Conservation (phyloP, 352 stramenopile species). For the Hyphochytrium catenoides region DNA sequence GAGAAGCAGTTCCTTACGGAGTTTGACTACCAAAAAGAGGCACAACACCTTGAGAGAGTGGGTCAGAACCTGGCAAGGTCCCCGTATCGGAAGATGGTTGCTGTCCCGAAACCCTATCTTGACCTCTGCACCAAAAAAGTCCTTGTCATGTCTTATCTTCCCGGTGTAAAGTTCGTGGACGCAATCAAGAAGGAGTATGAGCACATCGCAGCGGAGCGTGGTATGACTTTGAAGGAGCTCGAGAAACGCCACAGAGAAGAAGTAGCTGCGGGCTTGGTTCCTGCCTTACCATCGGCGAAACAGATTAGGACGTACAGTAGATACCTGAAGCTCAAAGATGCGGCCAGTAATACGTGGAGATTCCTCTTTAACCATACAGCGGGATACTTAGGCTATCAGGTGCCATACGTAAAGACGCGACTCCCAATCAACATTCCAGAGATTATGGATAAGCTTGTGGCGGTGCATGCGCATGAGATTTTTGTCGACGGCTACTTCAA, state of each 20-base stretch:
- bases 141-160: conserved; percentile 82
- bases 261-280: too few species aligned
- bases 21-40: conserved; percentile 86
- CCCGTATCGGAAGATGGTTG: conserved; percentile 31
- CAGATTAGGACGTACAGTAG: conserved; percentile 12
- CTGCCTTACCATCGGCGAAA: too few species aligned
- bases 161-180: conserved; percentile 52
- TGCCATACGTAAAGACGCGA: conserved; percentile 13
- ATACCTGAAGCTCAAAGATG: conserved; percentile 9
- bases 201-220: conserved; percentile 47
- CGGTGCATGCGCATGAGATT: conserved; percentile 73
- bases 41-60: conserved; percentile 62
- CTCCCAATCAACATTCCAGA: conserved; percentile 35
- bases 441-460: conserved; percentile 55
- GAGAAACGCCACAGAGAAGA: conserved; percentile 32
- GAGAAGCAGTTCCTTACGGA: conserved; percentile 94
- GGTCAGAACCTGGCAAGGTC: conserved; percentile 62
- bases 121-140: conserved; percentile 77
- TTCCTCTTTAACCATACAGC: not conserved
- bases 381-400: not conserved
- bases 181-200: conserved; percentile 72
- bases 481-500: conserved; percentile 76
- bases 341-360: not conserved
- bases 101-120: conserved; percentile 55
- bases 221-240: conserved; percentile 58